phyloP scores from a whole-genome alignment of 1,284 basidiomycete genomes.

The Trichosporon sp. region DNA sequence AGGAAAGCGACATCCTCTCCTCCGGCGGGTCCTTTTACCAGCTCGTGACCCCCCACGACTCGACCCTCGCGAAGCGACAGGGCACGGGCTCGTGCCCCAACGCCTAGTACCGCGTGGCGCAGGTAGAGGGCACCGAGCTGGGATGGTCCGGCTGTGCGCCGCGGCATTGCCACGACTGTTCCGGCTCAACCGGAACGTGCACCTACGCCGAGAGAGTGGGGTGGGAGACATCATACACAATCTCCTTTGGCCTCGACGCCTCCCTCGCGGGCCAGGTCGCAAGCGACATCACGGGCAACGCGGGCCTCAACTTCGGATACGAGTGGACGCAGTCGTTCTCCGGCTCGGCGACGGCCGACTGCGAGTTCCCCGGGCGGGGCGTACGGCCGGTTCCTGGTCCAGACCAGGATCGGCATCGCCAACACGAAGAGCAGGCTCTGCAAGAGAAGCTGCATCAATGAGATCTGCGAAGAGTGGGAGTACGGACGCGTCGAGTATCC shows the following conservation, averaged over 20 bases:
- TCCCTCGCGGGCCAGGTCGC: not conserved
- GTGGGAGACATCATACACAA: not conserved
- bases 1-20: too few relatives aligned
- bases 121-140: not conserved
- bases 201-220: not conserved
- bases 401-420: not conserved
- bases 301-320: not conserved
- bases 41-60: too few relatives aligned
- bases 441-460: not conserved
- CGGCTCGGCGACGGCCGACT: not conserved
- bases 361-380: too few relatives aligned
- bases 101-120: not conserved
- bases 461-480: not conserved
- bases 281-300: not conserved
- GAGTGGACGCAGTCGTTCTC: not conserved
- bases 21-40: too few relatives aligned
- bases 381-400: not conserved
- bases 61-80: not conserved
- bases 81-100: not conserved
- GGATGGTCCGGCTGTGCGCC: not conserved
- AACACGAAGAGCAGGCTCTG: not conserved
- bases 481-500: not conserved
- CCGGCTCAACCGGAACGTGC: not conserved
- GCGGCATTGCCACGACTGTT: not conserved
- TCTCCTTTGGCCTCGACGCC: not conserved